These are phyloP conservation scores for Daphne laureola DNA, from an alignment of 441 rosid species.

Conservation along the genomic window DNA sequence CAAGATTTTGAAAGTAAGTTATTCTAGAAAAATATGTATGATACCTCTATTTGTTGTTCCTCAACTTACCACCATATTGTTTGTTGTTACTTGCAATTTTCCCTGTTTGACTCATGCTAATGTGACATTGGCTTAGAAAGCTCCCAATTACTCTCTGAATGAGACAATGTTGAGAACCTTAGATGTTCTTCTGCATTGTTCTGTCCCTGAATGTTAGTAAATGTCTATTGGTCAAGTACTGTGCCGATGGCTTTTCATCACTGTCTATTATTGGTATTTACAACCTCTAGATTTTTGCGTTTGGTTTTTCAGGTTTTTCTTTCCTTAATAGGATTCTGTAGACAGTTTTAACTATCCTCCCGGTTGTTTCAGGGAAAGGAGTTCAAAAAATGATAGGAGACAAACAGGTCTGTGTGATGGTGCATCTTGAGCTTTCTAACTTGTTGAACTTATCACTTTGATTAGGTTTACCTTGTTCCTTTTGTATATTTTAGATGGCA, in stretches of 20 bases:
- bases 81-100: too few relatives aligned
- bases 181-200: background rate
- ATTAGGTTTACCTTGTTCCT: slow-evolving; percentile 15
- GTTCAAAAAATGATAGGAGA: slow-evolving; percentile 47
- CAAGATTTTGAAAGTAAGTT: slow-evolving; percentile 64
- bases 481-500: slow-evolving; percentile 39
- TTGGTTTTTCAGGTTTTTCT: too few relatives aligned
- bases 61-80: too few relatives aligned
- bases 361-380: slow-evolving; percentile 57
- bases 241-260: background rate
- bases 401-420: slow-evolving; percentile 31
- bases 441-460: slow-evolving; percentile 7
- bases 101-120: too few relatives aligned
- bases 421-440: slow-evolving; percentile 10
- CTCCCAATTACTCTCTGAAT: slow-evolving; percentile 1
- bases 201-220: background rate
- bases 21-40: slow-evolving; percentile 1
- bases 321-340: background rate
- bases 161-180: background rate
- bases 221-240: too few relatives aligned
- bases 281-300: background rate
- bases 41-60: too few relatives aligned
- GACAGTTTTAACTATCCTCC: slow-evolving; percentile 15
- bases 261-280: background rate
- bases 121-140: background rate